Conservation (phyloP, 2,329 filamentous ascomycete genomes). For the Fusarium sp. region DNA sequence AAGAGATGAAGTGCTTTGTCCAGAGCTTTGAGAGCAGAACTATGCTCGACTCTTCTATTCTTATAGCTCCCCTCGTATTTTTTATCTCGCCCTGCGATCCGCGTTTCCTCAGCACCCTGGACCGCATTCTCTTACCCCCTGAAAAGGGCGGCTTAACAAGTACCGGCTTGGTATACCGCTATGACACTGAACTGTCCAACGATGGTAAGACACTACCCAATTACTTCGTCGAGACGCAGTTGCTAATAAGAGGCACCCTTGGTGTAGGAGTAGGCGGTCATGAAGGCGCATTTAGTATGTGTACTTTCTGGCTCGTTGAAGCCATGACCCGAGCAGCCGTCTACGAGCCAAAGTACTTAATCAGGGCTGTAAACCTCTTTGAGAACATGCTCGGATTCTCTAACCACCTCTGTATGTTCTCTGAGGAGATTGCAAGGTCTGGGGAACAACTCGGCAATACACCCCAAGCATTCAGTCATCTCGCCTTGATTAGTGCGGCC, state of each 20-base stretch:
- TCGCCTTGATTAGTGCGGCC: slow-evolving; percentile 80
- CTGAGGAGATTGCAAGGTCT: slow-evolving; percentile 79
- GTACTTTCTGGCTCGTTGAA: slow-evolving; percentile 86
- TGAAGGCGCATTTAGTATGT: slow-evolving; percentile 85
- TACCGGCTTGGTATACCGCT: slow-evolving; percentile 80
- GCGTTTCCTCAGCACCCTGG: slow-evolving; percentile 78
- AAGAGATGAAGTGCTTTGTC: slow-evolving; percentile 75
- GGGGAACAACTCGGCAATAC: slow-evolving; percentile 85
- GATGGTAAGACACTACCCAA: slow-evolving; percentile 67
- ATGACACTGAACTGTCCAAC: slow-evolving; percentile 75
- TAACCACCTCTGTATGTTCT: slow-evolving; percentile 83
- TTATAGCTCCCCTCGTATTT: slow-evolving; percentile 83
- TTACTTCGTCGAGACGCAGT: neutral
- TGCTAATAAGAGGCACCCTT: slow-evolving; percentile 11
- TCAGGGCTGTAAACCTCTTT: slow-evolving; percentile 75
- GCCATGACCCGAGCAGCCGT: slow-evolving; percentile 76
- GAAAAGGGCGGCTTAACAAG: slow-evolving; percentile 82
- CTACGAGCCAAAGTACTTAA: slow-evolving; percentile 74
- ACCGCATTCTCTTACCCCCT: slow-evolving; percentile 76
- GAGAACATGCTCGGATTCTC: slow-evolving; percentile 83
- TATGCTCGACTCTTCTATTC: slow-evolving; percentile 78
- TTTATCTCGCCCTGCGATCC: slow-evolving; percentile 84
- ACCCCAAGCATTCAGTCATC: slow-evolving; percentile 82
- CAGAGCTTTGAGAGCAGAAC: slow-evolving; percentile 81
- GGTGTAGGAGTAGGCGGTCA: slow-evolving; percentile 74